Conservation (phyloP, 2,329 filamentous ascomycete genomes). For the Diplodia scrobiculata region DNA sequence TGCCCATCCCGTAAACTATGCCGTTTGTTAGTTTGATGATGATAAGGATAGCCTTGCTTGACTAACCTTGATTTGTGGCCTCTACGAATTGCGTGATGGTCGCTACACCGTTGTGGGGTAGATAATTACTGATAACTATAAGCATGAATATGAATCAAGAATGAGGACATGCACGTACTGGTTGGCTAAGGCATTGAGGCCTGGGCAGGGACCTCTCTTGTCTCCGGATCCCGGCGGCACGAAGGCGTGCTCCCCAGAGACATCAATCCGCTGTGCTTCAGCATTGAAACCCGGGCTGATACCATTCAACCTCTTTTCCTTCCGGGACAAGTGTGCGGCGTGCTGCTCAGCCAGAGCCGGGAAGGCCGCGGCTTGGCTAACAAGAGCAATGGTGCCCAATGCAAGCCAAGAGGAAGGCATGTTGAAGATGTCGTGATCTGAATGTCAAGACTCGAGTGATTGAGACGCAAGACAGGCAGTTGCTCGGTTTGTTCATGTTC, state of each 20-base stretch:
- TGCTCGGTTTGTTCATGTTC: neutral
- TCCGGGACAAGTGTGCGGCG: neutral
- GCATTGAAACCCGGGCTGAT: conserved; percentile 14
- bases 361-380: conserved; percentile 9
- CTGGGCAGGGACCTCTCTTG: conserved; percentile 13
- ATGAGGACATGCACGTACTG: neutral
- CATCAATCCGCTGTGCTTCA: conserved; percentile 15
- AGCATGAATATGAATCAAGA: neutral
- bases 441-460: too few relatives aligned
- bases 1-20: conserved; percentile 13
- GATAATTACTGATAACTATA: neutral
- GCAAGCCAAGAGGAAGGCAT: conserved; percentile 14
- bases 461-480: neutral
- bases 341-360: conserved; percentile 13
- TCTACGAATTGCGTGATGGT: conserved; percentile 14
- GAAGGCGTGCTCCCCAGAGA: conserved; percentile 14
- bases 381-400: conserved; percentile 1
- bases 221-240: conserved; percentile 3
- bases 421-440: neutral
- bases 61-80: conserved; percentile 9
- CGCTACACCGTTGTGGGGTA: conserved; percentile 15
- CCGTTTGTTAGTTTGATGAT: neutral
- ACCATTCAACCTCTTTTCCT: conserved; percentile 5
- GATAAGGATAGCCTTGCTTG: neutral
- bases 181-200: conserved; percentile 18